Conservation (phyloP, 768 basidiomycete species). For the Floccularia luteovirens region DNA sequence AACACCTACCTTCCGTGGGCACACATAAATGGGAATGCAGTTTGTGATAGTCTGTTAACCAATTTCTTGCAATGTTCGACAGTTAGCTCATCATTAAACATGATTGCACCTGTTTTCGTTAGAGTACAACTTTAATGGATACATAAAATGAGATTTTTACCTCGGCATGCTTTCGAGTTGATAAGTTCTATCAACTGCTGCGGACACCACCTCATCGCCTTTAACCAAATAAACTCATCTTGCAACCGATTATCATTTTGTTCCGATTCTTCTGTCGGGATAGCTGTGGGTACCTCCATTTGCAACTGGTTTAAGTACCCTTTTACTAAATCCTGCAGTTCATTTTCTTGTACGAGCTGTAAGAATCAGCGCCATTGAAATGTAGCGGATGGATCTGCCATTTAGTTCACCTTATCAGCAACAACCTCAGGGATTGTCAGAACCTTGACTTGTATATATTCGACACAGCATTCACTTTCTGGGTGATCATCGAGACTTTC, state of each 20-base stretch:
- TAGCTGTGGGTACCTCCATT: conserved; percentile 25
- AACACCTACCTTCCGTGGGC: conserved; percentile 79
- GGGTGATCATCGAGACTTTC: conserved; percentile 14
- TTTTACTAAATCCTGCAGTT: conserved; percentile 72
- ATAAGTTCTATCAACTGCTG: conserved; percentile 71
- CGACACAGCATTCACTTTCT: conserved; percentile 22
- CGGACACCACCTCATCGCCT: conserved; percentile 79
- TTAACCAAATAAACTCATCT: conserved; percentile 51
- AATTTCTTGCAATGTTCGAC: conserved; percentile 63
- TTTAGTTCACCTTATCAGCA: conserved; percentile 60
- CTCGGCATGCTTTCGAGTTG: conserved; percentile 95
- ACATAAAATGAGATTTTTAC: conserved; percentile 30
- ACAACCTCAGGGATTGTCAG: conserved; percentile 62
- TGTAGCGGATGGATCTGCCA: background rate
- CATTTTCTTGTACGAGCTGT: conserved; percentile 59
- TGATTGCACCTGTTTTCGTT: conserved; percentile 70
- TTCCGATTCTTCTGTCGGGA: conserved; percentile 14
- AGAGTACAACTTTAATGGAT: background rate
- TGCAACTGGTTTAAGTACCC: conserved; percentile 60
- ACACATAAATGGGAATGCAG: conserved; percentile 88
- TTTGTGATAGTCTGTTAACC: conserved; percentile 57
- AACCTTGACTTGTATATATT: conserved; percentile 63
- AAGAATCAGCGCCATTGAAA: background rate
- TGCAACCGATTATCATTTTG: conserved; percentile 9
- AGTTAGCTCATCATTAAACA: conserved; percentile 86